Evolutionary conservation across 148 eudicot genomes (phyloP), one percentile per base, ranked within the genome.

Genomic region (Rhododendron ovatum): DNA sequence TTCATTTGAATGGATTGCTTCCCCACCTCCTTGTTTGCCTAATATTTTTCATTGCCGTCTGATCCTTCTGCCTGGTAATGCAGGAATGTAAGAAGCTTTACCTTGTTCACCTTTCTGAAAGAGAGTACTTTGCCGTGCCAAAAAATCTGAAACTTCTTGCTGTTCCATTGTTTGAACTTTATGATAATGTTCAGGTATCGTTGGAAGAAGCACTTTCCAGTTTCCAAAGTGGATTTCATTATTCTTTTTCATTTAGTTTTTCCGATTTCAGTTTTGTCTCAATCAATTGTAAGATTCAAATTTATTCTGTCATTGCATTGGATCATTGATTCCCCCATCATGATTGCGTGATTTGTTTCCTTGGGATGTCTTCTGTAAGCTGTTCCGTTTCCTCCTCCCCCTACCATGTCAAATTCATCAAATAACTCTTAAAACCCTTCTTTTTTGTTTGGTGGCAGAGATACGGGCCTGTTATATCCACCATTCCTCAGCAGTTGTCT

Each of bases 81-180:
- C 94, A 96, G 99, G 99, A 96, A 84, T 96, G 99, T 84, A 96
- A 94, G 93, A 96, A 94, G 88, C 93, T 96, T 87, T 96, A 86
- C 85, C 86, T 96, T 82, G 98, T 96, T 51, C 98, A 95, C 89
- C 89, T 96, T 83, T 92, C 98, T 45, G 99, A 95, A 89, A 88
- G 94, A 73, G 99, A 95, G 85, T 95, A 92, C 90, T 96, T 96
- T 90, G 99, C 99, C 18, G 99, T 96, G 63, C 99, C 99, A 17
- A 95, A 92, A 90, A 96, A 96, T 89, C 89, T 96, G 83, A 96
- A 96, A 84, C 91, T 96, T 80, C 90, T 95, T 84, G 99, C 99
- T 90, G 99, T 96, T 65, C 99, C 99, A 33, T 88, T 95, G 89
- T 96, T 96, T 88, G 99, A 96, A 90, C 95, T 95, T 5, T 96